These are phyloP conservation scores for Isoetes taiwanensis DNA, from an alignment of 75 land plant genomes.

Conservation along the genomic window DNA sequence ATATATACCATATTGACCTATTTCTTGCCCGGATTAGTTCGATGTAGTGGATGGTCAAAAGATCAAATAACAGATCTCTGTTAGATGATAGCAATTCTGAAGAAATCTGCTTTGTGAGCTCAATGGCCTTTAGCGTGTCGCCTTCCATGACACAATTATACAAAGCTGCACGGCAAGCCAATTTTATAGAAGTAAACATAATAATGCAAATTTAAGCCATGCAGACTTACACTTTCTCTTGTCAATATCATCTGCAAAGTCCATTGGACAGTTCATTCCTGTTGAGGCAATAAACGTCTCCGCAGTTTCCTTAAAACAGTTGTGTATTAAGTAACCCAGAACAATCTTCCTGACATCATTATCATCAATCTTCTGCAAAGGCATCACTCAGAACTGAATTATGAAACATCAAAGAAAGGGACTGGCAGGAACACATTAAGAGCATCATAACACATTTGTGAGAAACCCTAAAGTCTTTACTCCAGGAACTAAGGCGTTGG, in stretches of 20 bases:
- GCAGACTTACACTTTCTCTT: slow-evolving; percentile 62
- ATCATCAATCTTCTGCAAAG: slow-evolving; percentile 78
- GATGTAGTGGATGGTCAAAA: slow-evolving; percentile 82
- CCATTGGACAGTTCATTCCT: slow-evolving; percentile 56
- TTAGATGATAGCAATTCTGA: slow-evolving; percentile 56
- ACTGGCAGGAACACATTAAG: not conserved
- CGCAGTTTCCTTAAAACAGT: slow-evolving; percentile 88
- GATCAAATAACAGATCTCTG: slow-evolving; percentile 83
- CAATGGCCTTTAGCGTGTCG: slow-evolving; percentile 76
- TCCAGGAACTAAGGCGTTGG: not conserved
- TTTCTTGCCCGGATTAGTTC: slow-evolving; percentile 69
- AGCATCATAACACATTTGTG: not conserved
- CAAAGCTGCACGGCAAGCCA: slow-evolving; percentile 55
- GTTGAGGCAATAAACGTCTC: slow-evolving; percentile 66
- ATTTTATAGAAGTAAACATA: not conserved
- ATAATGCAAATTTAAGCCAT: not conserved
- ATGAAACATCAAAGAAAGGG: no score
- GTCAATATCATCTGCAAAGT: slow-evolving; percentile 68
- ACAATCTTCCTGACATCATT: slow-evolving; percentile 72
- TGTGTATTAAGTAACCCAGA: slow-evolving; percentile 81
- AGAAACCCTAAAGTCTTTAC: not conserved
- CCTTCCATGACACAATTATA: slow-evolving; percentile 65
- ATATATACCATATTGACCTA: slow-evolving; percentile 3
- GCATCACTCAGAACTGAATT: not conserved
- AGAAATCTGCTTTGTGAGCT: slow-evolving; percentile 71